phyloP scores from a whole-genome alignment of 495 filamentous ascomycete species.

The Mycothermus thermophilus region DNA sequence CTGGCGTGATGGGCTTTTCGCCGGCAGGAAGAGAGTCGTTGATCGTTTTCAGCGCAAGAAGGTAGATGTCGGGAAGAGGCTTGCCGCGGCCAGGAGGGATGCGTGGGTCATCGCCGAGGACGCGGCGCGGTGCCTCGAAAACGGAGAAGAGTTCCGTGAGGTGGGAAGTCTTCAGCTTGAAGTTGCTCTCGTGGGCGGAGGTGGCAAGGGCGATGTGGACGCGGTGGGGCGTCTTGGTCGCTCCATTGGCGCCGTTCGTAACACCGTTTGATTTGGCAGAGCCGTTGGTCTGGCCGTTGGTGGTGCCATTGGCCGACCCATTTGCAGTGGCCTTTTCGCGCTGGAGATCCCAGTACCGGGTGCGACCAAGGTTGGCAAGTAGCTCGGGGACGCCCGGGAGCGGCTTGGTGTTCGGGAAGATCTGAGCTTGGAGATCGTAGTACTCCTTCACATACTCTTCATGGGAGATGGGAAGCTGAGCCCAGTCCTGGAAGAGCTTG shows the following conservation, averaged over 20 bases:
- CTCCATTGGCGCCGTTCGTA: background rate
- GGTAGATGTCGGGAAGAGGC: conserved; percentile 88
- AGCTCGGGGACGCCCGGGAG: conserved; percentile 67
- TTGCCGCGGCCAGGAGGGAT: conserved; percentile 75
- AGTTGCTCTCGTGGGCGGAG: conserved; percentile 57
- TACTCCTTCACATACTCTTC: conserved; percentile 50
- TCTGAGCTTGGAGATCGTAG: conserved; percentile 45
- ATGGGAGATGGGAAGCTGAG: conserved; percentile 60
- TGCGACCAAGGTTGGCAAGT: conserved; percentile 39
- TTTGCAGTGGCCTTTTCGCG: background rate
- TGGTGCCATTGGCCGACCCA: background rate
- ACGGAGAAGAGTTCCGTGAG: conserved; percentile 56
- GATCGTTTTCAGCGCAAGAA: conserved; percentile 72
- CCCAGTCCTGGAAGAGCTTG: conserved; percentile 53
- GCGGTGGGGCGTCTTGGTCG: conserved; percentile 24
- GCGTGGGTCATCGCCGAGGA: conserved; percentile 76
- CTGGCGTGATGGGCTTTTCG: conserved; percentile 55
- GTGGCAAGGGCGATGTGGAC: conserved; percentile 82
- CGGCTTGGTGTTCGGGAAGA: conserved; percentile 60
- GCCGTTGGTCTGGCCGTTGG: conserved; percentile 5
- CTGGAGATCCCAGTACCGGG: conserved; percentile 29
- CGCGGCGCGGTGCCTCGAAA: conserved; percentile 52
- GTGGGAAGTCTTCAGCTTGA: conserved; percentile 65
- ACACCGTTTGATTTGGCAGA: background rate
- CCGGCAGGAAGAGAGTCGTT: conserved; percentile 54